A percentile compares a stretch with the other conserved stretches of the same genome.
phyloP scores from a whole-genome alignment of 352 stramenopile species.

The Globisporangium lucens region DNA sequence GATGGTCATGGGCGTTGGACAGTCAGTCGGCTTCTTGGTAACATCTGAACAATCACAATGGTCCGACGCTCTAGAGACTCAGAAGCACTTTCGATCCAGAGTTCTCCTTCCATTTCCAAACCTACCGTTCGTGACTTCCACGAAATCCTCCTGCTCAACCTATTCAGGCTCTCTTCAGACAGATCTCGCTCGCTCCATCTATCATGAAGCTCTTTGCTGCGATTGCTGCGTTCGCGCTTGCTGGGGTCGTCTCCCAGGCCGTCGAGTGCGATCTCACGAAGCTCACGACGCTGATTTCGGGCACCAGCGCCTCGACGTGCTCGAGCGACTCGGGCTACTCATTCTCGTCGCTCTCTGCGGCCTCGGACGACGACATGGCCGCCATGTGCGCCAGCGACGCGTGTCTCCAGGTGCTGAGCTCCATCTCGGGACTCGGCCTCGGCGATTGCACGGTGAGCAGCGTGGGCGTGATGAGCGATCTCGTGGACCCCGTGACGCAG shows the following conservation, averaged over 20 bases:
- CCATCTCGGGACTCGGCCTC: constrained; percentile 24
- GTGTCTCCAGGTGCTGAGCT: constrained; percentile 26
- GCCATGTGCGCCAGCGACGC: constrained; percentile 30
- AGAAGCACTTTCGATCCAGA: not conserved
- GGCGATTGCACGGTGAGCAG: constrained; percentile 32
- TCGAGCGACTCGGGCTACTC: constrained; percentile 29
- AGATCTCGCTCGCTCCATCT: not conserved
- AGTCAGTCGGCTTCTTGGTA: not conserved
- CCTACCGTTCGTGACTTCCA: not conserved
- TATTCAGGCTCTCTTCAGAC: not conserved
- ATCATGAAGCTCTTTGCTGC: not conserved
- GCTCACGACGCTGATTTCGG: constrained; percentile 25
- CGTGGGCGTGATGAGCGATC: constrained; percentile 25
- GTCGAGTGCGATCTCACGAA: constrained; percentile 24
- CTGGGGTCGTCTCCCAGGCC: not conserved
- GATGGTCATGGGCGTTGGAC: not conserved
- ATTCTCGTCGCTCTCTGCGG: constrained; percentile 23
- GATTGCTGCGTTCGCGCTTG: not conserved
- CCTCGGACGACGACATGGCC: constrained; percentile 24
- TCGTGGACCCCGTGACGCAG: constrained; percentile 30
- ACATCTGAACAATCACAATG: too few species aligned
- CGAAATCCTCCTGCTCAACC: not conserved
- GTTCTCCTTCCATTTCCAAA: not conserved
- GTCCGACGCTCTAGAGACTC: not conserved
- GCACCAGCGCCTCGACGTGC: constrained; percentile 28